A percentile compares a stretch with the other conserved stretches of the same genome.
phyloP scores from a whole-genome alignment of 1,284 basidiomycete species.

The Moniliella sp. region DNA sequence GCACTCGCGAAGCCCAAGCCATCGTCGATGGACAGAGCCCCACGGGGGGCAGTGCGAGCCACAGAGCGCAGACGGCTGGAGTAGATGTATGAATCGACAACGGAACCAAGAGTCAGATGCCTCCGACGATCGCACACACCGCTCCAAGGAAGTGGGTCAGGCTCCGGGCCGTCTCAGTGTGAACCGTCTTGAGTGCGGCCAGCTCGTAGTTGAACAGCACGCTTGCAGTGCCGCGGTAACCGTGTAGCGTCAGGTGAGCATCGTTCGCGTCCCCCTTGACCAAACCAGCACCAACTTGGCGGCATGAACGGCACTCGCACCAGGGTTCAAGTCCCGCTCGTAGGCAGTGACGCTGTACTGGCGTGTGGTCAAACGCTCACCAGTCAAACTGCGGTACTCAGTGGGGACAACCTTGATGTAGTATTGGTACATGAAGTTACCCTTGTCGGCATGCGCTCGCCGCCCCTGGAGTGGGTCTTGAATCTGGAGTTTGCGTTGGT shows the following conservation, averaged over 20 bases:
- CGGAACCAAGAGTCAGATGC: constrained; percentile 49
- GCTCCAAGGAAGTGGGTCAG: constrained; percentile 85
- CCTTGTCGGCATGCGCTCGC: constrained; percentile 41
- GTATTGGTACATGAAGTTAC: constrained; percentile 40
- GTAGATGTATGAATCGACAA: constrained; percentile 4
- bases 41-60: too few species aligned
- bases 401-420: constrained; percentile 52
- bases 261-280: not conserved
- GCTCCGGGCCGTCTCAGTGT: constrained; percentile 49
- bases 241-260: constrained; percentile 39
- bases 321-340: constrained; percentile 51
- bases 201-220: constrained; percentile 54
- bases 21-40: too few species aligned
- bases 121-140: constrained; percentile 76
- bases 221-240: constrained; percentile 44
- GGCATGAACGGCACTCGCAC: constrained; percentile 39
- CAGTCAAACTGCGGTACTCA: constrained; percentile 14
- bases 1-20: constrained; percentile 16
- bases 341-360: constrained; percentile 90
- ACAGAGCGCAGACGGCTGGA: too few species aligned
- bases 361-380: constrained; percentile 45
- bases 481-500: constrained; percentile 1
- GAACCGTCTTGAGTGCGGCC: constrained; percentile 23
- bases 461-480: constrained; percentile 57
- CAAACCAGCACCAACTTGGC: constrained; percentile 26